These are phyloP conservation scores for Solanum bulbocastanum DNA, from an alignment of 257 asterid species.

Conservation along the genomic window DNA sequence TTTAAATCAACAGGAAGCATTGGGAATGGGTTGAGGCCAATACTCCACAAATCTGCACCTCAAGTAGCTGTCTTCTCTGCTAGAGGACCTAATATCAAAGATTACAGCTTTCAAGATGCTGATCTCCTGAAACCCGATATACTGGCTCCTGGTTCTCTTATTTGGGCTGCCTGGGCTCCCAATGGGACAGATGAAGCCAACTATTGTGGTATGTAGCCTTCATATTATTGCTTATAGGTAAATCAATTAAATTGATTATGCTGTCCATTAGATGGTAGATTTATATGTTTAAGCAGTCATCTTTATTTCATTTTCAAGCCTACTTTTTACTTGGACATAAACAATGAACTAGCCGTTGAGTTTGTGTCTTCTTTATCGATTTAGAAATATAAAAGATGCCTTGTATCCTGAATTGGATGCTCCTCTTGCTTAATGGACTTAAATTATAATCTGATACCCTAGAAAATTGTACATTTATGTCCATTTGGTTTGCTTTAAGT, in stretches of 20 bases:
- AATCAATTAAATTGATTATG: not conserved
- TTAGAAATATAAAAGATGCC: not conserved
- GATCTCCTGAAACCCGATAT: constrained; percentile 96
- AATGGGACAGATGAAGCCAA: constrained; percentile 95
- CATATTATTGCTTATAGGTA: not conserved
- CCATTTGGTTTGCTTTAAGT: not conserved
- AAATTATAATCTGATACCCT: not conserved
- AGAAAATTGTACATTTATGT: not conserved
- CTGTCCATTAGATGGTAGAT: not conserved
- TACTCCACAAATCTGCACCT: constrained; percentile 92
- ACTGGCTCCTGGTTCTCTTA: constrained; percentile 94
- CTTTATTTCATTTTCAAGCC: not conserved
- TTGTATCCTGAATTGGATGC: not conserved
- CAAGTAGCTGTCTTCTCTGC: constrained; percentile 95
- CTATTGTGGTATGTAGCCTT: constrained; percentile 43
- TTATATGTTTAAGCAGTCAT: not conserved
- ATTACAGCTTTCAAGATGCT: constrained; percentile 89
- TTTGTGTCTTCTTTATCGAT: not conserved
- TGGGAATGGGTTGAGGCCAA: constrained; percentile 76
- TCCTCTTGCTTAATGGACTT: not conserved
- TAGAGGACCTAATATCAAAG: constrained; percentile 94
- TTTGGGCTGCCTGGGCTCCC: constrained; percentile 99
- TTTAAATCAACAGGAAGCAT: constrained; percentile 79
- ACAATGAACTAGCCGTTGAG: not conserved
- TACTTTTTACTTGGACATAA: not conserved